A percentile compares a stretch with the other conserved stretches of the same genome.
These are phyloP conservation scores for Solanum clarkiae DNA, from an alignment of 257 asterid genomes.

Conservation along the genomic window DNA sequence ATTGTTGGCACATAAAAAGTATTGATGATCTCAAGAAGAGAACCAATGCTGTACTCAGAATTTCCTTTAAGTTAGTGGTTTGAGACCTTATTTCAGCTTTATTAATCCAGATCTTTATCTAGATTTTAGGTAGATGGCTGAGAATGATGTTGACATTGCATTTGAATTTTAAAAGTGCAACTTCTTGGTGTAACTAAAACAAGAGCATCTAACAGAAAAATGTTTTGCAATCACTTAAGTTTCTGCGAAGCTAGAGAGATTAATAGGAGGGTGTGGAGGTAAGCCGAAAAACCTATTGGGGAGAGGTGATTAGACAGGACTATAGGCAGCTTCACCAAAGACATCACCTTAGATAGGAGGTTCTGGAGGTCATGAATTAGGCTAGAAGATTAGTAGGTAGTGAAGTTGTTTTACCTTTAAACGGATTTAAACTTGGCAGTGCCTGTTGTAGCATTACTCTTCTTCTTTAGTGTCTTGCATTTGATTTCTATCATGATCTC, in stretches of 20 bases:
- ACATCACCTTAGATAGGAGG: neutral
- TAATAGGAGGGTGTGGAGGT: neutral
- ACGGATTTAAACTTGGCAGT: no score
- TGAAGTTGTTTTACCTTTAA: neutral
- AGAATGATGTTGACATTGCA: neutral
- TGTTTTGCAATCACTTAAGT: neutral
- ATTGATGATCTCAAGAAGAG: neutral
- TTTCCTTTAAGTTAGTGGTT: neutral
- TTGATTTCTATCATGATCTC: no score
- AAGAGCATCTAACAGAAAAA: neutral
- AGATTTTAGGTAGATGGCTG: neutral
- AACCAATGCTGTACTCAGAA: neutral
- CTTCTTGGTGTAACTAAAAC: neutral
- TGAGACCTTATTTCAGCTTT: neutral
- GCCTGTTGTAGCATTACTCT: no score
- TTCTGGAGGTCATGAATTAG: neutral
- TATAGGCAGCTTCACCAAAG: neutral
- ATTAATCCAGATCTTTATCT: neutral
- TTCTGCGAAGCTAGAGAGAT: neutral
- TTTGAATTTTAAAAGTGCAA: neutral
- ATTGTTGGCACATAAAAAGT: neutral
- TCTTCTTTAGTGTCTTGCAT: no score
- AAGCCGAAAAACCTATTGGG: neutral
- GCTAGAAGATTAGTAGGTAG: neutral
- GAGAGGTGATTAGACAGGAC: neutral